Evolutionary conservation across 106 monocot genomes (phyloP).

Genomic region (Phalaenopsis aphrodite): DNA sequence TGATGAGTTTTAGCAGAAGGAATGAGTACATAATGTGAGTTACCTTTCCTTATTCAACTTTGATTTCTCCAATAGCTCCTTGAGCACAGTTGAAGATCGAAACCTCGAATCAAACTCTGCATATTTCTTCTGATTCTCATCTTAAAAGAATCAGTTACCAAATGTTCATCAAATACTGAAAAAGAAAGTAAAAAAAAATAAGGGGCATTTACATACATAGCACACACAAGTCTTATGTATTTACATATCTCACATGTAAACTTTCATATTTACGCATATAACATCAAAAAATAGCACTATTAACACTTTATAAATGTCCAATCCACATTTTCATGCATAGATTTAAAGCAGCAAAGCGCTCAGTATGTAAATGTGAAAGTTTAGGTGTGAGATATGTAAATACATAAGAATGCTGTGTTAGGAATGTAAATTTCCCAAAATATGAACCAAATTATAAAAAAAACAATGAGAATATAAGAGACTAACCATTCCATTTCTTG

Average conservation of each 20-base stretch:
- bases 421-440: background rate
- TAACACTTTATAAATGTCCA: too few relatives aligned
- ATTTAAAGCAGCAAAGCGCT: too few relatives aligned
- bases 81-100: conserved; percentile 33
- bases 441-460: background rate
- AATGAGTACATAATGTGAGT: background rate
- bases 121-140: conserved; percentile 37
- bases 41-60: conserved; percentile 35
- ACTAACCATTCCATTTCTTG: conserved; percentile 28
- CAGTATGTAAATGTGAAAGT: too few relatives aligned
- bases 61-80: conserved; percentile 39
- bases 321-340: too few relatives aligned
- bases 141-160: conserved; percentile 9
- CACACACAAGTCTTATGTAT: too few relatives aligned
- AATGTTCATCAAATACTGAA: background rate
- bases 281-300: too few relatives aligned
- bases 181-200: background rate
- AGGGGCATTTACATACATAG: too few relatives aligned
- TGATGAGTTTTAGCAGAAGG: background rate
- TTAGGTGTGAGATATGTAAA: too few relatives aligned
- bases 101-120: conserved; percentile 36
- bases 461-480: background rate
- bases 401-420: too few relatives aligned
- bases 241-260: too few relatives aligned
- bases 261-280: too few relatives aligned